Evolutionary conservation across 139 green algal genomes (phyloP).

Genomic region (Micractinium sp.): DNA sequence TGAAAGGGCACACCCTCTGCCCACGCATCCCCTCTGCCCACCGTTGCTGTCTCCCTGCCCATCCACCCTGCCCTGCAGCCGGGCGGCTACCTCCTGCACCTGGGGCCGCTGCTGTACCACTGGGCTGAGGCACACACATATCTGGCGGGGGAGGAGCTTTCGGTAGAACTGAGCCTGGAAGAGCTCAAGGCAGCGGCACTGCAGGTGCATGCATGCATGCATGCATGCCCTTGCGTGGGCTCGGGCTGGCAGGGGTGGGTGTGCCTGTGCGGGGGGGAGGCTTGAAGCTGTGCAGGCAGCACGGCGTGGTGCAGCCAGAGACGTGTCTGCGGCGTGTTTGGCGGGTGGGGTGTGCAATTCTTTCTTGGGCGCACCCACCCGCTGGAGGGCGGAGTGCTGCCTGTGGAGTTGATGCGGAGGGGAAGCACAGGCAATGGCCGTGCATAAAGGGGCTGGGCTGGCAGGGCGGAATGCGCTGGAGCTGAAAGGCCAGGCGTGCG

Average conservation of each 20-base stretch:
- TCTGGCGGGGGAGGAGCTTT: slow-evolving; percentile 57
- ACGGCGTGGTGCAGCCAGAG: neutral
- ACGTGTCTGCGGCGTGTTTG: neutral
- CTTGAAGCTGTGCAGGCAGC: neutral
- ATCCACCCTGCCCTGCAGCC: slow-evolving; percentile 27
- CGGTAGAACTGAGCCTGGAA: slow-evolving; percentile 79
- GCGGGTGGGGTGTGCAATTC: too few species aligned
- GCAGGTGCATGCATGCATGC: slow-evolving; percentile 49
- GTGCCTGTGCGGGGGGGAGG: neutral
- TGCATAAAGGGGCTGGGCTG: too few species aligned
- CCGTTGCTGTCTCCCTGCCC: neutral
- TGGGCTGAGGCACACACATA: slow-evolving; percentile 75
- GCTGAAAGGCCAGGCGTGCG: too few species aligned
- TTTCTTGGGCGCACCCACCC: too few species aligned
- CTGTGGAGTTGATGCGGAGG: too few species aligned
- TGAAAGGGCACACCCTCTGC: too few species aligned
- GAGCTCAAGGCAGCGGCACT: slow-evolving; percentile 67
- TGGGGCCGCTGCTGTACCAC: slow-evolving; percentile 97
- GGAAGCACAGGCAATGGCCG: too few species aligned
- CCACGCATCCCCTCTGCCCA: neutral
- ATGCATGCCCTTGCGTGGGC: neutral
- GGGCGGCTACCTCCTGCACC: slow-evolving; percentile 90
- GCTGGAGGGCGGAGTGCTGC: too few species aligned
- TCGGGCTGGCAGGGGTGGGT: slow-evolving; percentile 17
- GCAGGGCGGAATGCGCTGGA: too few species aligned